Evolutionary conservation across 805 yeast species (phyloP).

Genomic region (Yarrowia divulgata): DNA sequence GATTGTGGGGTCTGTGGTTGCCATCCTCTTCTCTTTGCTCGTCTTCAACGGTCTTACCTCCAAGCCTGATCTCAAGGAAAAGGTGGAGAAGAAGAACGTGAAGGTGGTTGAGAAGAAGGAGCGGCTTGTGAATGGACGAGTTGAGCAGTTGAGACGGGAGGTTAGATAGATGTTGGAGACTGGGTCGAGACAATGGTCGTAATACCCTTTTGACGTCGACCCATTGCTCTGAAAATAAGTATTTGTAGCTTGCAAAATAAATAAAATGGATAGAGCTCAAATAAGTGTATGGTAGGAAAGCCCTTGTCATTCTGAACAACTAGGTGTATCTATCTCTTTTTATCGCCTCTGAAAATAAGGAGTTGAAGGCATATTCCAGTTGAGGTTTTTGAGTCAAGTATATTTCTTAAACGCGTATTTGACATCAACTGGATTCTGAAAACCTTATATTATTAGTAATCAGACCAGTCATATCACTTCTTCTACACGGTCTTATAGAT

Average conservation of each 20-base stretch:
- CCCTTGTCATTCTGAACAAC: no score
- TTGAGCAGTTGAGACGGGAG: background rate
- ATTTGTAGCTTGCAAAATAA: no score
- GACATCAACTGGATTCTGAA: background rate
- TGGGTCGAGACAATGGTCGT: no score
- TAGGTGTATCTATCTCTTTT: no score
- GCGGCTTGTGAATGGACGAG: slow-evolving; percentile 8
- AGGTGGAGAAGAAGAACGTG: background rate
- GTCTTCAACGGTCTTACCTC: background rate
- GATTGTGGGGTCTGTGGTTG: slow-evolving; percentile 18
- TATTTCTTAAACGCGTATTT: background rate
- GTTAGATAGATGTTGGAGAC: background rate
- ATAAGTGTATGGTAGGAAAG: no score
- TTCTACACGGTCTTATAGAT: background rate
- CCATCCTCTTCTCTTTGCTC: background rate
- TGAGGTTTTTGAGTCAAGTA: background rate
- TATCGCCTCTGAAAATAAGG: no score
- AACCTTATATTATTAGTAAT: background rate
- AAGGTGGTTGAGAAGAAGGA: background rate
- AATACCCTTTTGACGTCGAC: no score
- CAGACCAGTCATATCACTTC: background rate
- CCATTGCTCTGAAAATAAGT: no score
- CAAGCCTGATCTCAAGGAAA: background rate
- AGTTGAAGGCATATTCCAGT: no score
- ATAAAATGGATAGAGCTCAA: no score